These are phyloP conservation scores for Arctium minus DNA, from an alignment of 129 eudicot genomes.

Conservation along the genomic window DNA sequence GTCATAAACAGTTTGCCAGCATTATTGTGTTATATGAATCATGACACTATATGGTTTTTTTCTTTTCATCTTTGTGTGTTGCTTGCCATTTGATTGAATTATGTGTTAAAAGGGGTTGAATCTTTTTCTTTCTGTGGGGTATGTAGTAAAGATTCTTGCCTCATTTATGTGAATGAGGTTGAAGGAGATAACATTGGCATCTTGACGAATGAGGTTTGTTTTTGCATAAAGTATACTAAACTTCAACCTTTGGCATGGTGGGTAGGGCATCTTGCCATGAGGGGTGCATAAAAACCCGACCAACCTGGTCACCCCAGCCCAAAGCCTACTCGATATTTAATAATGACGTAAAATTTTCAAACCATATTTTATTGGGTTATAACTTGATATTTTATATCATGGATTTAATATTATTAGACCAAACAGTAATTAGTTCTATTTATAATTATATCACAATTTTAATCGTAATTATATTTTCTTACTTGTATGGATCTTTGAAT, in stretches of 20 bases:
- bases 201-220: neutral
- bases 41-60: neutral
- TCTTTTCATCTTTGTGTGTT: neutral
- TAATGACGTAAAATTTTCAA: no score
- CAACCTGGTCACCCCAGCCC: neutral
- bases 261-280: neutral
- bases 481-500: no score
- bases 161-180: neutral
- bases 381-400: no score
- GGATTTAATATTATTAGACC: no score
- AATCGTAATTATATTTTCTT: no score
- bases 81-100: neutral
- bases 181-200: neutral
- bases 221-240: neutral
- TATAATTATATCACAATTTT: no score
- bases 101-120: neutral
- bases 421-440: no score
- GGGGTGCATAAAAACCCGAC: neutral
- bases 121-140: neutral
- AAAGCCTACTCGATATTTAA: no score
- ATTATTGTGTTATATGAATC: neutral
- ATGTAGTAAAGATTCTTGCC: neutral
- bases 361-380: no score
- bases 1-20: neutral
- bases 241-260: neutral